Percentiles rank a stretch among this genome's conserved stretches.
phyloP scores from a whole-genome alignment of 768 basidiomycete genomes.

The Pleurotus tuber-regium region DNA sequence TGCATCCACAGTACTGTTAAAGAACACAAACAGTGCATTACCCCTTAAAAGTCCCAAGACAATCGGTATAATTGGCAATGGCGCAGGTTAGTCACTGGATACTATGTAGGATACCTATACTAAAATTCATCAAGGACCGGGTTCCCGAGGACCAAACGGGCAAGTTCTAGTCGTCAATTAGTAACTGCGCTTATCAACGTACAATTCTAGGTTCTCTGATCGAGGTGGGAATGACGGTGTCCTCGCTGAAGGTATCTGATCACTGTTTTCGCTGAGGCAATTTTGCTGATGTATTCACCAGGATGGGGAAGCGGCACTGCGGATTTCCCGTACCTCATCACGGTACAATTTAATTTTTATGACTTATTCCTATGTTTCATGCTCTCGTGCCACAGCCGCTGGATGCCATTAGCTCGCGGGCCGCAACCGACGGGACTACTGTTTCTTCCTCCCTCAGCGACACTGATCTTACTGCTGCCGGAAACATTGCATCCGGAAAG shows the following conservation, averaged over 20 bases:
- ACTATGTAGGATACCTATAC: neutral
- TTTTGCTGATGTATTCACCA: conserved; percentile 14
- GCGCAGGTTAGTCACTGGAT: conserved; percentile 34
- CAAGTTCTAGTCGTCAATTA: no score
- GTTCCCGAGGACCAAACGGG: conserved; percentile 55
- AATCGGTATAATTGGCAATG: conserved; percentile 58
- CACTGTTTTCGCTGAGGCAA: neutral
- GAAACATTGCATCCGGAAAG: conserved; percentile 40
- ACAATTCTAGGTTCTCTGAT: conserved; percentile 38
- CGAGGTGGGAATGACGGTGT: conserved; percentile 57
- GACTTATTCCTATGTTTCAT: neutral
- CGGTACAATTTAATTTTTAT: conserved; percentile 26
- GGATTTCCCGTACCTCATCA: conserved; percentile 49
- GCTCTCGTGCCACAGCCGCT: conserved; percentile 29
- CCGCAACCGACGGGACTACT: conserved; percentile 35
- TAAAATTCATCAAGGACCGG: conserved; percentile 22
- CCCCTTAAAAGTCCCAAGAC: conserved; percentile 44
- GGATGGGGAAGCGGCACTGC: conserved; percentile 53
- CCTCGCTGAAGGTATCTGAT: conserved; percentile 56
- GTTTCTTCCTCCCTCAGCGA: conserved; percentile 49
- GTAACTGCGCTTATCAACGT: no score
- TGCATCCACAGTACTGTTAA: conserved; percentile 61
- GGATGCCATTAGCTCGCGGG: conserved; percentile 42
- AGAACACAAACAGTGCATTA: conserved; percentile 46
- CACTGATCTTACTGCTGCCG: conserved; percentile 44